A percentile compares a stretch with the other conserved stretches of the same genome.
These are phyloP conservation scores for Fallopia convolvulus DNA, from an alignment of 148 eudicot species.

Conservation along the genomic window DNA sequence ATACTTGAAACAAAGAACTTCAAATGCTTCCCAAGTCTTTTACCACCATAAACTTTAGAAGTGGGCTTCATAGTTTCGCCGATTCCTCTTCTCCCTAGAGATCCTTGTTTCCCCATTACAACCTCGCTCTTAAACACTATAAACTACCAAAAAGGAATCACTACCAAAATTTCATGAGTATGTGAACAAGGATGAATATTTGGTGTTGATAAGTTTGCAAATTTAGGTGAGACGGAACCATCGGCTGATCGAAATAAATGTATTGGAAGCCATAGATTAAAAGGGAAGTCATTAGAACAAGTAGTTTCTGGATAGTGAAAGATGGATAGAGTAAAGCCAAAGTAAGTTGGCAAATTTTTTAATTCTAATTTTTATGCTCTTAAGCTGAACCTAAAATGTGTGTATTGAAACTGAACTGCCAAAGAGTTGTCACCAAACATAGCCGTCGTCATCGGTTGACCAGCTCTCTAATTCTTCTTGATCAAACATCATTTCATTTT, in stretches of 20 bases:
- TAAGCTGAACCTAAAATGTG: background rate
- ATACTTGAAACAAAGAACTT: constrained; percentile 37
- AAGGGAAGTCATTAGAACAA: constrained; percentile 6
- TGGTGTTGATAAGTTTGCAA: background rate
- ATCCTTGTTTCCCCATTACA: constrained; percentile 9
- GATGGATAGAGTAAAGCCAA: background rate
- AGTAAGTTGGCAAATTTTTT: background rate
- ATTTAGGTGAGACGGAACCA: background rate
- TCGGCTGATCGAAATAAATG: background rate
- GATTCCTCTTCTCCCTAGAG: background rate
- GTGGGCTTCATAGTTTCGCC: background rate
- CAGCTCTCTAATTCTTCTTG: background rate
- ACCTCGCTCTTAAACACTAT: background rate
- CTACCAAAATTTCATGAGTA: background rate
- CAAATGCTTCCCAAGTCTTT: constrained; percentile 33
- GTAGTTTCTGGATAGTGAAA: constrained; percentile 4
- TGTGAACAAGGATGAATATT: background rate
- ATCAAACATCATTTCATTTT: background rate
- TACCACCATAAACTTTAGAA: background rate
- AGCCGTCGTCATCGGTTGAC: background rate
- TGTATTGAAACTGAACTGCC: background rate
- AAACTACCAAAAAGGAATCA: background rate
- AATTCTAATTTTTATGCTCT: background rate
- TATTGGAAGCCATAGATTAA: background rate
- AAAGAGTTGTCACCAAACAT: background rate